Evolutionary conservation across 371 early-diverging fungal species (phyloP).

Genomic region (Fennellomyces sp.): DNA sequence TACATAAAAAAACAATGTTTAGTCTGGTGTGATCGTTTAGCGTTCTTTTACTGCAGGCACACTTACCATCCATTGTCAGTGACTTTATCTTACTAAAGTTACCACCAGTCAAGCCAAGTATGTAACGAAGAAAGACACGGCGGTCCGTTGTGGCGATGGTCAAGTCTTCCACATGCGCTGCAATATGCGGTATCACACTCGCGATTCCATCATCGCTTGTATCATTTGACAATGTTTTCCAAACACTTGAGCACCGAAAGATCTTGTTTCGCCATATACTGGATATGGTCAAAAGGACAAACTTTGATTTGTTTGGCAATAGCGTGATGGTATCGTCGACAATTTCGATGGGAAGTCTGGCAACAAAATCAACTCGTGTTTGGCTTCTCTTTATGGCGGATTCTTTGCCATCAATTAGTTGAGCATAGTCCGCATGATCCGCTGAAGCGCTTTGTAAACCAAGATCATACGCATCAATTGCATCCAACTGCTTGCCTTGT

Average conservation of each 20-base stretch:
- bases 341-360: neutral
- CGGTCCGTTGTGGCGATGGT: neutral
- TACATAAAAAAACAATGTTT: neutral
- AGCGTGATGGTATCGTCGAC: neutral
- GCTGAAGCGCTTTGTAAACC: neutral
- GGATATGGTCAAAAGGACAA: neutral
- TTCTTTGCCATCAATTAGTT: neutral
- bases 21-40: too few species aligned
- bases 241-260: too few species aligned
- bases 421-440: neutral
- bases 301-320: neutral
- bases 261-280: neutral
- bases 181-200: neutral
- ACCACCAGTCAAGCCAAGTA: neutral
- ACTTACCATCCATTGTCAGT: neutral
- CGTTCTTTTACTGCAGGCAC: neutral
- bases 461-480: neutral
- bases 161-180: neutral
- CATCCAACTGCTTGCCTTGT: slow-evolving; percentile 3
- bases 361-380: slow-evolving; percentile 2
- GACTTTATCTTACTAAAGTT: neutral
- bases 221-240: too few species aligned
- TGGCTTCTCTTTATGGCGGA: neutral
- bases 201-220: neutral
- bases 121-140: neutral